Percentiles rank a stretch among this genome's conserved stretches.
These are phyloP conservation scores for Corymbia calophylla DNA, from an alignment of 441 rosid genomes.

Conservation along the genomic window DNA sequence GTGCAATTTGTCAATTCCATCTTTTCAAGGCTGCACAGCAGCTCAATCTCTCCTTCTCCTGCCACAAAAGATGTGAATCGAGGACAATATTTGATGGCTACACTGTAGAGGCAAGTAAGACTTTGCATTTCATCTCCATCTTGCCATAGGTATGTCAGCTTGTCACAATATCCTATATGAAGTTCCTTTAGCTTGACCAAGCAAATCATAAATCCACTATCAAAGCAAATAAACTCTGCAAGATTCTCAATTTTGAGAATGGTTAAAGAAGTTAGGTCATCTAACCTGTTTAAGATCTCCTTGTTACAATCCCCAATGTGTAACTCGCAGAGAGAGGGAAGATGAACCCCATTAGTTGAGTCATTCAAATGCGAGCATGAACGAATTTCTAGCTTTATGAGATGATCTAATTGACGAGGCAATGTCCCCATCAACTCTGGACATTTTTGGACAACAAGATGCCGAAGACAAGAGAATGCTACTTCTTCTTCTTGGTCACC, in stretches of 20 bases:
- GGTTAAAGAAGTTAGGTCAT: accelerated
- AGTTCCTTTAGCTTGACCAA: not conserved
- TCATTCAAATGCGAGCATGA: not conserved
- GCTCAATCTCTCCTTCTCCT: not conserved
- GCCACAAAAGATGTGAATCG: not conserved
- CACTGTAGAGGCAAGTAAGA: not conserved
- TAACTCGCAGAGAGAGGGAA: accelerated
- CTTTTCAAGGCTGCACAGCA: not conserved
- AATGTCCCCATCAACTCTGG: accelerated
- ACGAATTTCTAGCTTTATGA: not conserved
- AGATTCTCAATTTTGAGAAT: not conserved
- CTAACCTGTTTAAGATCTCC: not conserved
- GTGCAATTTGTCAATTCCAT: not conserved
- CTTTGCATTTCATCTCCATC: accelerated
- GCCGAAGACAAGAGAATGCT: accelerated
- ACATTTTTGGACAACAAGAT: not conserved
- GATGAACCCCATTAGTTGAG: too few species aligned
- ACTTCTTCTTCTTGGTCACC: accelerated
- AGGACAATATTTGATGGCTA: not conserved
- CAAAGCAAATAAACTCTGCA: not conserved
- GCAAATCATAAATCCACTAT: not conserved
- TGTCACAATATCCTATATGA: accelerated
- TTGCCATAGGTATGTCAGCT: not conserved
- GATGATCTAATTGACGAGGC: accelerated
- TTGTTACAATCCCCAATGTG: accelerated